Evolutionary conservation across 2,329 filamentous ascomycete genomes (phyloP).

Genomic region (Microsporum ferrugineum): DNA sequence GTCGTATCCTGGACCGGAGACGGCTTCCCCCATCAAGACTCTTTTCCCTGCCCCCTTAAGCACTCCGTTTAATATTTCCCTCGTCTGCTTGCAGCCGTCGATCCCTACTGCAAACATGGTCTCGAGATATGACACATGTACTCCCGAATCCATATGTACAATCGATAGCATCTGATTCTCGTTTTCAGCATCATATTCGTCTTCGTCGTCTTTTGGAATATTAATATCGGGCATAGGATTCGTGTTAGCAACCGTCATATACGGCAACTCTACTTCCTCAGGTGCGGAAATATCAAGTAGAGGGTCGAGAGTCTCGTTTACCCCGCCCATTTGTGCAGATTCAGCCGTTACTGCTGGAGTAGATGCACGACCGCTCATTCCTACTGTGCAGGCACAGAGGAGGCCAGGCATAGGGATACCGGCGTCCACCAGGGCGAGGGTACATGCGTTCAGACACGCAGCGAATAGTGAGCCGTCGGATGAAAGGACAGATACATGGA

Average conservation of each 20-base stretch:
- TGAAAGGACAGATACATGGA: constrained; percentile 76
- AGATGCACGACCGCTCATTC: constrained; percentile 44
- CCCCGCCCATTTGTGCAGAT: constrained; percentile 12
- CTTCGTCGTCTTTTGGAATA: constrained; percentile 44
- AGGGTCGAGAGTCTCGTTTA: constrained; percentile 33
- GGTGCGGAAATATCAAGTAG: constrained; percentile 35
- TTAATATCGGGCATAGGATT: constrained; percentile 22
- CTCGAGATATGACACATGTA: constrained; percentile 70
- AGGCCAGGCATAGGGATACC: constrained; percentile 94
- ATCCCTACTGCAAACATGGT: constrained; percentile 87
- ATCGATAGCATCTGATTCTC: constrained; percentile 54
- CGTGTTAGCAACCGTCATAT: constrained; percentile 68
- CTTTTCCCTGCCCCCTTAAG: constrained; percentile 43
- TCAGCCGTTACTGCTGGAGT: constrained; percentile 26
- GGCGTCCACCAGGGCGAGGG: constrained; percentile 83
- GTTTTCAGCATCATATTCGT: constrained; percentile 23
- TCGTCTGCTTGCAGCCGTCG: constrained; percentile 80
- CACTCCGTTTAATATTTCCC: constrained; percentile 67
- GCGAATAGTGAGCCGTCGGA: constrained; percentile 86
- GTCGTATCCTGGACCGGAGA: neutral
- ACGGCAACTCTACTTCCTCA: constrained; percentile 64
- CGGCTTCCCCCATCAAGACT: constrained; percentile 13
- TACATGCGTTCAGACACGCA: constrained; percentile 80
- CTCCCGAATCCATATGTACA: constrained; percentile 73
- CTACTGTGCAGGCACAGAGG: constrained; percentile 76